phyloP scores from a whole-genome alignment of 768 basidiomycete species.

The Calocybe cyanea region DNA sequence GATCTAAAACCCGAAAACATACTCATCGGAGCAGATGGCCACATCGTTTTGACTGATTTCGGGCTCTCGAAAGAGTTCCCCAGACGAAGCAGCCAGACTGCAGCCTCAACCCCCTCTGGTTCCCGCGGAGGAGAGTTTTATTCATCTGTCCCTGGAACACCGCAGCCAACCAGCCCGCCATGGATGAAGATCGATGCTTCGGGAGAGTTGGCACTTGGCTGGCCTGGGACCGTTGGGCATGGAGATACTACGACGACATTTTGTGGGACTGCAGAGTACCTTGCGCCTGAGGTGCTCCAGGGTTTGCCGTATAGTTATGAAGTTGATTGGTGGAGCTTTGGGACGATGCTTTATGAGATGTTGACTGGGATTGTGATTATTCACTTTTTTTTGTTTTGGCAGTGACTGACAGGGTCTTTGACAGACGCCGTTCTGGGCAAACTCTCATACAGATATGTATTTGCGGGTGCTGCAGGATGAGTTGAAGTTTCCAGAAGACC shows the following conservation, averaged over 20 bases:
- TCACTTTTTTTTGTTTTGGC: slow-evolving; percentile 11
- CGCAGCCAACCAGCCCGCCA: slow-evolving; percentile 51
- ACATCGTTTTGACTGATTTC: slow-evolving; percentile 97
- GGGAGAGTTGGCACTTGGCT: slow-evolving; percentile 50
- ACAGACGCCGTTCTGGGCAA: slow-evolving; percentile 90
- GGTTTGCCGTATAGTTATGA: slow-evolving; percentile 88
- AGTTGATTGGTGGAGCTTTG: slow-evolving; percentile 98
- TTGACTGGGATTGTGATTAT: slow-evolving; percentile 85
- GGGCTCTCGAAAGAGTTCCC: slow-evolving; percentile 92
- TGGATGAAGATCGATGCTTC: slow-evolving; percentile 73
- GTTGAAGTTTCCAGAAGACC: slow-evolving; percentile 83
- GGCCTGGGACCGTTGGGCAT: slow-evolving; percentile 49
- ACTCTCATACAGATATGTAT: slow-evolving; percentile 95
- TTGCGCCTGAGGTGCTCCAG: slow-evolving; percentile 95
- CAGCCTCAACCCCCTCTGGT: slow-evolving; percentile 57
- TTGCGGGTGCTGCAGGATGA: slow-evolving; percentile 89
- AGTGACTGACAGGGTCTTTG: slow-evolving; percentile 9
- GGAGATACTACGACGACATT: slow-evolving; percentile 80
- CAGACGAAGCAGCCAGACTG: slow-evolving; percentile 41
- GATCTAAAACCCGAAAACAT: slow-evolving; percentile 98
- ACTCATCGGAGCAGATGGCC: slow-evolving; percentile 89
- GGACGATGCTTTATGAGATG: slow-evolving; percentile 98
- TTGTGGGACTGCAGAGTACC: slow-evolving; percentile 94
- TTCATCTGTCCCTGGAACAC: slow-evolving; percentile 43
- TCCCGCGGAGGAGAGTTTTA: slow-evolving; percentile 48